These are phyloP conservation scores for Gentiana dahurica DNA, from an alignment of 257 asterid genomes.

Conservation along the genomic window DNA sequence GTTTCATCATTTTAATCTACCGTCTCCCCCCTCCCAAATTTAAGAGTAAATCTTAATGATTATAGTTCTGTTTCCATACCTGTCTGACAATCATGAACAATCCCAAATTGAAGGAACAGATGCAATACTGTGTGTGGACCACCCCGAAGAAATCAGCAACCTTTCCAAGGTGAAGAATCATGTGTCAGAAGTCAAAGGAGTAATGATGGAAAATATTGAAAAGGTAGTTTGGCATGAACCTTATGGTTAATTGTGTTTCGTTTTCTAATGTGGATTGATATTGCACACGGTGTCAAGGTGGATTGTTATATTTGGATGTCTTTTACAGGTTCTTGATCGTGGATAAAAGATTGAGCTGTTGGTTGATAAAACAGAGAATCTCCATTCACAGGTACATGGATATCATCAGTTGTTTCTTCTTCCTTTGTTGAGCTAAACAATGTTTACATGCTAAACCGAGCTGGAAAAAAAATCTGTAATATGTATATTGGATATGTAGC, in stretches of 20 bases:
- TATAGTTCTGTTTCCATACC: not conserved
- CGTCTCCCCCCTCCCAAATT: not conserved
- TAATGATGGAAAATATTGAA: conserved; percentile 97
- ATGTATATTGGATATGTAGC: too few relatives aligned
- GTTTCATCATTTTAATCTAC: not conserved
- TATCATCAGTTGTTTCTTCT: too few relatives aligned
- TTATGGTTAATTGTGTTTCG: not conserved
- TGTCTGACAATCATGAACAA: conserved; percentile 15
- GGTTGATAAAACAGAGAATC: conserved; percentile 20
- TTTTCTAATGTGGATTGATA: conserved; percentile 1
- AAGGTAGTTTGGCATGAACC: conserved; percentile 32
- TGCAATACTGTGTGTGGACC: conserved; percentile 83
- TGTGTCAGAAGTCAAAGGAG: conserved; percentile 95
- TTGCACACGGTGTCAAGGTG: conserved; percentile 10
- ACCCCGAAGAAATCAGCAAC: conserved; percentile 90
- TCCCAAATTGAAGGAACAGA: conserved; percentile 91
- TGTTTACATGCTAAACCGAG: too few relatives aligned
- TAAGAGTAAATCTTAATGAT: not conserved
- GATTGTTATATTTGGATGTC: too few relatives aligned
- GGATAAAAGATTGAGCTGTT: conserved; percentile 87
- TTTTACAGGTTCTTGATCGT: conserved; percentile 65
- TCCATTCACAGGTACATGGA: conserved; percentile 65
- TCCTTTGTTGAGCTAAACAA: too few relatives aligned
- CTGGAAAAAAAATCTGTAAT: too few relatives aligned
- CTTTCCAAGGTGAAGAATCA: conserved; percentile 85